Base-by-base conservation (phyloP, 2,329 filamentous ascomycete species). In the Exophiala alcalophila region DNA sequence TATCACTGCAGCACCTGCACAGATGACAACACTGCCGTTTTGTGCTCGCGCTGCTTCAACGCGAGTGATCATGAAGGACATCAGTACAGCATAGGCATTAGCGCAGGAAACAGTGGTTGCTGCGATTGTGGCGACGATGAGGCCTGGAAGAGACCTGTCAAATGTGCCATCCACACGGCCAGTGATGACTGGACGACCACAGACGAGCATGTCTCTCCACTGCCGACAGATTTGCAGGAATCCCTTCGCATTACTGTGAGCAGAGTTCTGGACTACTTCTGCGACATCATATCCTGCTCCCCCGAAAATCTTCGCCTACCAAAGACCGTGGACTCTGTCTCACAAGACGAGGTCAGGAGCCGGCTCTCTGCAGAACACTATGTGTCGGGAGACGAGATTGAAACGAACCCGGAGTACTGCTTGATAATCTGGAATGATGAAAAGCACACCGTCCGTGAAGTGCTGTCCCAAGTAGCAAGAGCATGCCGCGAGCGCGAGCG, bases 121-220 rank as follows among this genome's bases (percentile, higher is more conserved):
- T 98, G 92, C 65, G 92, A 98, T 66, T 98, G 92, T 61, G 92
- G 92, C 46, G 92, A 98, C 61, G 80, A 84, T 14, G 94, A 98
- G 65, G 94, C 92, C 8, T 98, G 94, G 91, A 81, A 81, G 61
- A 73, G 81, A 33, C 89, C 90, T 29, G 76, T 97, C 52, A 83
- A 86, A 61, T 98, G 92, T 70, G 91, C 89, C 24, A 97, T 98
- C 59, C 92, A 98, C 62, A 91, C 88, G 28, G 74, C 82, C 51
- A 74, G 66, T 61, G 68, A 65, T n/a, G 81, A 82, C 41, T 61
- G 59, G 9, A 67, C 60, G 45, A 64, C 66, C 39, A 69, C 68
- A 65, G 83, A 62, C 73, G 90, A 76, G 73, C 27, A 46, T 28
- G 33, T 40, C 14, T 51, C 54, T 24, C 30, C 39, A 8, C 67